Conservation (phyloP, 108 stramenopile genomes). For the Parietichytrium sp. region DNA sequence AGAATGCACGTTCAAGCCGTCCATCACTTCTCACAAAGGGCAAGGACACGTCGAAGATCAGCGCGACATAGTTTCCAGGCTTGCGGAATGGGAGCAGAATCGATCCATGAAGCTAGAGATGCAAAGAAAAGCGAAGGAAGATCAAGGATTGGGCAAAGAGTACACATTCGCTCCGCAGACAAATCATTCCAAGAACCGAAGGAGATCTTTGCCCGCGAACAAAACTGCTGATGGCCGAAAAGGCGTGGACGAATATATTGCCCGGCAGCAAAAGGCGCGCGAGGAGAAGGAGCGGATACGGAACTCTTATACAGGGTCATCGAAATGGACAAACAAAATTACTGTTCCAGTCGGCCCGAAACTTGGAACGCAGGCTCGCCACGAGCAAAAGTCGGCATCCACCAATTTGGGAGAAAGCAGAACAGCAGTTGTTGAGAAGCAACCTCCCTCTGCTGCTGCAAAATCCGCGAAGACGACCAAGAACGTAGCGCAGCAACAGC, state of each 20-base stretch:
- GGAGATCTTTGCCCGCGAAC: too few relatives aligned
- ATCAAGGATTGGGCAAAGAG: background rate
- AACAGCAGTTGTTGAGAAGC: too few relatives aligned
- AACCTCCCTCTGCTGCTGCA: too few relatives aligned
- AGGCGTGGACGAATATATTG: constrained; percentile 1
- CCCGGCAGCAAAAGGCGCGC: background rate
- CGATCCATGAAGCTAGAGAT: background rate
- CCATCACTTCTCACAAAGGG: too few relatives aligned
- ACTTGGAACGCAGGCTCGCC: background rate
- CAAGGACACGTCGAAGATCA: background rate
- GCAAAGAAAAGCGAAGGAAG: background rate
- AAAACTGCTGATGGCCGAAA: too few relatives aligned
- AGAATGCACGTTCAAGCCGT: constrained; percentile 35
- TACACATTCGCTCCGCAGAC: constrained; percentile 32
- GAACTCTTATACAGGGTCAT: background rate
- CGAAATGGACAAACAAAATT: constrained; percentile 20
- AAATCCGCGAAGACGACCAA: too few relatives aligned
- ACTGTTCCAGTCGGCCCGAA: constrained; percentile 21
- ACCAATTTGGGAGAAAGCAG: too few relatives aligned
- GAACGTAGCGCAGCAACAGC: too few relatives aligned
- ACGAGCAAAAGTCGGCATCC: background rate
- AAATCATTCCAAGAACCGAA: background rate
- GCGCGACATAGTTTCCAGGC: constrained; percentile 20
- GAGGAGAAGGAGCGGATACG: constrained; percentile 11
- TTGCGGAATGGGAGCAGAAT: background rate